Evolutionary conservation across 2,329 filamentous ascomycete species (phyloP).

Genomic region (Pseudocercospora cruenta): DNA sequence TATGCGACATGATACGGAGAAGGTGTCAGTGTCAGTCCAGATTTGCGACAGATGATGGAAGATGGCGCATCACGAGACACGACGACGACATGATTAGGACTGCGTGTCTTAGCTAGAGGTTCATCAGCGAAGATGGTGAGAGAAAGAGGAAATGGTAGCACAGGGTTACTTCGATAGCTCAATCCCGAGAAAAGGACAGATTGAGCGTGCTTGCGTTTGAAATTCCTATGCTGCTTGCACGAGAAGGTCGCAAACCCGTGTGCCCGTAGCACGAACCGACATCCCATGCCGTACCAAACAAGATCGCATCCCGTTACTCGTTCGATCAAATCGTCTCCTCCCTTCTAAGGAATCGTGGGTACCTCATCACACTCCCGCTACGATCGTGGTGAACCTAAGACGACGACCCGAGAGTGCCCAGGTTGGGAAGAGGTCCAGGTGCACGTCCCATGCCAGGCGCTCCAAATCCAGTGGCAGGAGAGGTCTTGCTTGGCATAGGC

Average conservation of each 20-base stretch:
- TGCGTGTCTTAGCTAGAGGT: too few species aligned
- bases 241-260: background rate
- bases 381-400: background rate
- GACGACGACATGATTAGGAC: too few species aligned
- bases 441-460: slow-evolving; percentile 31
- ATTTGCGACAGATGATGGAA: too few species aligned
- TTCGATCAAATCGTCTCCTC: slow-evolving; percentile 2
- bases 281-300: slow-evolving; percentile 1
- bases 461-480: slow-evolving; percentile 40
- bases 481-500: slow-evolving; percentile 48
- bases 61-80: too few species aligned
- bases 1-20: too few species aligned
- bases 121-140: too few species aligned
- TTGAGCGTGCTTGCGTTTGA: background rate
- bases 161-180: slow-evolving; percentile 1
- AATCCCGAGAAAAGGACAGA: background rate
- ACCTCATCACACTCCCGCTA: background rate
- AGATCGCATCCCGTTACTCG: background rate
- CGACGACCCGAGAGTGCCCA: slow-evolving; percentile 22
- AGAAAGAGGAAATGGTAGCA: background rate
- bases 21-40: too few species aligned
- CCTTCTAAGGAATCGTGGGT: background rate
- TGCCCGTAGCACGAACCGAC: background rate
- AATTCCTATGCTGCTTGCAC: background rate
- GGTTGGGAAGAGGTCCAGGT: slow-evolving; percentile 29